Evolutionary conservation across 2,329 filamentous ascomycete genomes (phyloP).

Genomic region (Neonectria sp.): DNA sequence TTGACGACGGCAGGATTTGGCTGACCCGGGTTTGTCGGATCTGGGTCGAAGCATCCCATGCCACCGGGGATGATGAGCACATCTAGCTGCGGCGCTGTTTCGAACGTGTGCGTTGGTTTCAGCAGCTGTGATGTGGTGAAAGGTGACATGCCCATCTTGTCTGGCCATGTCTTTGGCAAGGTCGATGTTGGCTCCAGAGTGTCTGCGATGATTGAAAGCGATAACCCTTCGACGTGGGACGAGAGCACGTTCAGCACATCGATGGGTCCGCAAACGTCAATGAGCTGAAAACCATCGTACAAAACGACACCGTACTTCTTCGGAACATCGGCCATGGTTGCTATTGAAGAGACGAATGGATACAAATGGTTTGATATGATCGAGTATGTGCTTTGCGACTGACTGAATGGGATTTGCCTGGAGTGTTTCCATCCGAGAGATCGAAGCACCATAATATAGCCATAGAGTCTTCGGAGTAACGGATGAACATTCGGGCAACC

Average conservation of each 20-base stretch:
- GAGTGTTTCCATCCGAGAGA: no score
- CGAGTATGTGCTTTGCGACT: not conserved
- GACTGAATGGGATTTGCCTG: no score
- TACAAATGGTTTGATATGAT: not conserved
- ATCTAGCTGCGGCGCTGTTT: constrained; percentile 62
- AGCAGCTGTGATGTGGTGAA: constrained; percentile 42
- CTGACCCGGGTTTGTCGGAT: constrained; percentile 33
- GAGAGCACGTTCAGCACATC: constrained; percentile 33
- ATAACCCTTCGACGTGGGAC: constrained; percentile 18
- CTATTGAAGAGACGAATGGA: not conserved
- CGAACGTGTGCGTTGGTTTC: constrained; percentile 58
- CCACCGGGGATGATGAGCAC: constrained; percentile 72
- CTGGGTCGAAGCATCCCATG: constrained; percentile 51
- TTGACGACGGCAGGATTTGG: constrained; percentile 46
- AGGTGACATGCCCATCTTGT: constrained; percentile 29
- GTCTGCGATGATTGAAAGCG: constrained; percentile 26
- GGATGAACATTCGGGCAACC: not conserved
- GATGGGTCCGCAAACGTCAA: constrained; percentile 51
- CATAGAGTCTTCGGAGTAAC: not conserved
- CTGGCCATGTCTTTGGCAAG: constrained; percentile 26
- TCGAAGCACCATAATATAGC: not conserved
- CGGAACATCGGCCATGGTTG: not conserved
- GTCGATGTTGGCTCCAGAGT: constrained; percentile 29
- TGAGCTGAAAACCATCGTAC: constrained; percentile 54
- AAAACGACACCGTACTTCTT: constrained; percentile 49